A percentile compares a stretch with the other conserved stretches of the same genome.
Conservation (phyloP, 2,329 filamentous ascomycete genomes). For the Aspergillus luchuensis region DNA sequence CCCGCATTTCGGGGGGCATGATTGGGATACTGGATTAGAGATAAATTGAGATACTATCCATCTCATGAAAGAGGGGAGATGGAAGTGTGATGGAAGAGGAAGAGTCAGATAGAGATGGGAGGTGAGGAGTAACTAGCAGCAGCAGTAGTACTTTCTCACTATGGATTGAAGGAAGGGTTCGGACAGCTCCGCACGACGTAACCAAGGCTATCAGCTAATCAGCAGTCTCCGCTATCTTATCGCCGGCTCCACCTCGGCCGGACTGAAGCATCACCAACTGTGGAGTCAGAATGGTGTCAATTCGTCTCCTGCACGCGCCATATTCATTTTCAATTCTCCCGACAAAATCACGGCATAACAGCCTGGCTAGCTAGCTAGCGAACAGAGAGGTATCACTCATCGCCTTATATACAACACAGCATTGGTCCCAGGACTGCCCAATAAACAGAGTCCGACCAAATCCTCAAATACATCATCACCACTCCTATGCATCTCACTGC, state of each 20-base stretch:
- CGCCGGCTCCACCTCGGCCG: not conserved
- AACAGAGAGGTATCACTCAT: not conserved
- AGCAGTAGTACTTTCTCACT: not conserved
- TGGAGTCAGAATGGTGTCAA: not conserved
- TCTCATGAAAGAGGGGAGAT: conserved; percentile 1
- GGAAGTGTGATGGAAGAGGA: not conserved
- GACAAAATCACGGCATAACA: not conserved
- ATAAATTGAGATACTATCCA: not conserved
- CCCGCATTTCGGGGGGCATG: conserved; percentile 32
- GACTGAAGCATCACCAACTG: not conserved
- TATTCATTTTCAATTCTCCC: not conserved
- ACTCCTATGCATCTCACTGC: not conserved
- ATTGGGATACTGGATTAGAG: not conserved
- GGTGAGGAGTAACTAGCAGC: not conserved
- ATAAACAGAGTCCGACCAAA: no score
- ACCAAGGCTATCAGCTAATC: not conserved
- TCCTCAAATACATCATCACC: no score
- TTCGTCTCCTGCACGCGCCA: not conserved
- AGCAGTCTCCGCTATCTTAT: not conserved
- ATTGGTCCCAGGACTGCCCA: no score
- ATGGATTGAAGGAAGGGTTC: not conserved
- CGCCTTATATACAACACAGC: no score
- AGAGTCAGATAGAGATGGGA: not conserved
- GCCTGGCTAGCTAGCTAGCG: no score
- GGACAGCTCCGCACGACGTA: not conserved